Evolutionary conservation across 805 yeast species (phyloP).

Genomic region (Candida ovalis): DNA sequence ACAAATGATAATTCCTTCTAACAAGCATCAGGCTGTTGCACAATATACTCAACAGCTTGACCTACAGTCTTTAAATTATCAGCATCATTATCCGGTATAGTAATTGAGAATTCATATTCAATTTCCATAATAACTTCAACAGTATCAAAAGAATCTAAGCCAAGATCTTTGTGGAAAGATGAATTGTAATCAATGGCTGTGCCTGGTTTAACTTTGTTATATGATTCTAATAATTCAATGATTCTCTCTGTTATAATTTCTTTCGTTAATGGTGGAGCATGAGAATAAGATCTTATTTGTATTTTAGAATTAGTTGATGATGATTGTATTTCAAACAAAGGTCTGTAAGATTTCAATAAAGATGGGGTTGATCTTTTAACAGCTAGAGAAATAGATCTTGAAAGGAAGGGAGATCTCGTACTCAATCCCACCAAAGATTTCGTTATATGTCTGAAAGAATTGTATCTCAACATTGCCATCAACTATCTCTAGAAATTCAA

Average conservation of each 20-base stretch:
- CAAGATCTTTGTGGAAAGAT: slow-evolving; percentile 60
- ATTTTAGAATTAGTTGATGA: not conserved
- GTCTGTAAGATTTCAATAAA: not conserved
- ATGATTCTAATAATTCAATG: slow-evolving; percentile 60
- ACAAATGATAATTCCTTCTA: slow-evolving; percentile 6
- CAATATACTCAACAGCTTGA: slow-evolving; percentile 86
- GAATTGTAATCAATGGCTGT: slow-evolving; percentile 37
- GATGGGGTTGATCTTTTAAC: not conserved
- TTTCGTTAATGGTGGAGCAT: slow-evolving; percentile 56
- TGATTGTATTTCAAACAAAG: not conserved
- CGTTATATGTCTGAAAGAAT: not conserved
- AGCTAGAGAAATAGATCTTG: not conserved
- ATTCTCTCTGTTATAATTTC: slow-evolving; percentile 62
- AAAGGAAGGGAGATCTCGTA: not conserved
- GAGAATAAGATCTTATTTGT: slow-evolving; percentile 42
- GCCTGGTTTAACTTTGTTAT: slow-evolving; percentile 47
- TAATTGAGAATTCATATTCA: slow-evolving; percentile 72
- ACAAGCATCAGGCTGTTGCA: slow-evolving; percentile 53
- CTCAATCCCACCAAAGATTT: not conserved
- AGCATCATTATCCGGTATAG: slow-evolving; percentile 85
- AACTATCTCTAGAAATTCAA: not conserved
- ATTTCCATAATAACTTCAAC: slow-evolving; percentile 72
- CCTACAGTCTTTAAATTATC: slow-evolving; percentile 92
- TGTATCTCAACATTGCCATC: not conserved
- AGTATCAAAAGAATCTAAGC: slow-evolving; percentile 67